Percentiles rank a stretch among this genome's conserved stretches.
Conservation (phyloP, 306 rosid genomes). For the Vicia villosa region DNA sequence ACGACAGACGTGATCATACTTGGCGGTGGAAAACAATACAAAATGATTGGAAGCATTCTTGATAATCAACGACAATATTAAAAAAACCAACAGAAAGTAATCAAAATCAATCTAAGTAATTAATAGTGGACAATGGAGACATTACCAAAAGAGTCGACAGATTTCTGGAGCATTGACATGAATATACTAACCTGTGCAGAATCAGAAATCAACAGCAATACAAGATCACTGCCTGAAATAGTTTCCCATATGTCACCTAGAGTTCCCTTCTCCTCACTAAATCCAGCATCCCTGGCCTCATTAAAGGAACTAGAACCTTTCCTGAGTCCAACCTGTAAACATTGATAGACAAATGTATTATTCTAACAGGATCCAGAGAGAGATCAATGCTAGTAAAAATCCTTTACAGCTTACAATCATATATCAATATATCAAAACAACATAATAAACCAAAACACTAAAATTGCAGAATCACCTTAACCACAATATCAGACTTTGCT, state of each 20-base stretch:
- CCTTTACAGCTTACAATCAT: background rate
- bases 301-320: conserved; percentile 89
- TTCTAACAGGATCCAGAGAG: background rate
- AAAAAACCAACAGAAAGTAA: background rate
- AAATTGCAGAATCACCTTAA: conserved; percentile 62
- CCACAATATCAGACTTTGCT: conserved; percentile 86
- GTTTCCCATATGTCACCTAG: conserved; percentile 94
- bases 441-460: background rate
- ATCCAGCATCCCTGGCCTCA: conserved; percentile 93
- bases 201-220: conserved; percentile 89
- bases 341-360: conserved; percentile 5
- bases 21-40: background rate
- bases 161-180: background rate
- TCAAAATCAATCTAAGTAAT: conserved; percentile 4
- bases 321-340: conserved; percentile 84
- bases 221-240: conserved; percentile 83
- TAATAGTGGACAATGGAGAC: background rate
- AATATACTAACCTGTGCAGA: conserved; percentile 82
- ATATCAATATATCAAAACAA: background rate
- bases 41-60: background rate
- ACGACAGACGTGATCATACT: background rate
- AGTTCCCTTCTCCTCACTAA: conserved; percentile 88
- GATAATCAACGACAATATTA: background rate
- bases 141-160: background rate
- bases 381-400: background rate